Percentiles rank a stretch among this genome's conserved stretches.
Conservation (phyloP, 2,329 filamentous ascomycete species). For the Coniochaeta ligniaria region DNA sequence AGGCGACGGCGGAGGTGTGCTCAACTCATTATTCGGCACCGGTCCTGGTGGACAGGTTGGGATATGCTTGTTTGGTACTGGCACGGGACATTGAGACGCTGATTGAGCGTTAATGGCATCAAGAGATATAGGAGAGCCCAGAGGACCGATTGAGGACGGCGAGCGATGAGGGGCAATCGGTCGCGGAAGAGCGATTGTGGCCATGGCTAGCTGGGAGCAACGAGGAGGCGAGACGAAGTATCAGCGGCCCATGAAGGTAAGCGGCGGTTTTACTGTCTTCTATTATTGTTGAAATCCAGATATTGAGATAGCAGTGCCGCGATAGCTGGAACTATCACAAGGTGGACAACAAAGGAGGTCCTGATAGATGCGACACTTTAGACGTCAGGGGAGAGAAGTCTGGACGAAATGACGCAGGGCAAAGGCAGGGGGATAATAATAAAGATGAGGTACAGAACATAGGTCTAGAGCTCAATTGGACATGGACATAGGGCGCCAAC, state of each 20-base stretch:
- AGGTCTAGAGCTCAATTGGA: not conserved
- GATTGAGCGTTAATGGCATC: constrained; percentile 27
- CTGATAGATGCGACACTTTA: not conserved
- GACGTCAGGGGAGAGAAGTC: not conserved
- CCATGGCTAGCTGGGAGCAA: constrained; percentile 28
- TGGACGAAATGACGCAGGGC: not conserved
- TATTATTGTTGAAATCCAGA: not conserved
- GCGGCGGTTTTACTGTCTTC: not conserved
- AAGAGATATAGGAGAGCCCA: constrained; percentile 22
- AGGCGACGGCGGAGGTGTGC: constrained; percentile 57
- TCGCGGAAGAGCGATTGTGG: constrained; percentile 44
- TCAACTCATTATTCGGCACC: constrained; percentile 36
- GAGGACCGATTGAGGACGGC: constrained; percentile 20
- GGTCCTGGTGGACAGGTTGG: constrained; percentile 84
- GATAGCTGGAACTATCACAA: not conserved
- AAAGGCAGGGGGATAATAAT: not conserved
- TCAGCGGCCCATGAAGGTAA: not conserved
- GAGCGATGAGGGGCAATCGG: constrained; percentile 23
- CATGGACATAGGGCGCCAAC: not conserved
- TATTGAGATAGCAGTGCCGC: not conserved
- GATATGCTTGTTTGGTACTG: constrained; percentile 83
- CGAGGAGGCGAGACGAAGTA: not conserved
- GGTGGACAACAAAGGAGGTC: not conserved
- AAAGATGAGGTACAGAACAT: not conserved
- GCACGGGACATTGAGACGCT: constrained; percentile 18